Evolutionary conservation across 1,139 yeast genomes (phyloP).

Genomic region (Saccharomyces hybrid): DNA sequence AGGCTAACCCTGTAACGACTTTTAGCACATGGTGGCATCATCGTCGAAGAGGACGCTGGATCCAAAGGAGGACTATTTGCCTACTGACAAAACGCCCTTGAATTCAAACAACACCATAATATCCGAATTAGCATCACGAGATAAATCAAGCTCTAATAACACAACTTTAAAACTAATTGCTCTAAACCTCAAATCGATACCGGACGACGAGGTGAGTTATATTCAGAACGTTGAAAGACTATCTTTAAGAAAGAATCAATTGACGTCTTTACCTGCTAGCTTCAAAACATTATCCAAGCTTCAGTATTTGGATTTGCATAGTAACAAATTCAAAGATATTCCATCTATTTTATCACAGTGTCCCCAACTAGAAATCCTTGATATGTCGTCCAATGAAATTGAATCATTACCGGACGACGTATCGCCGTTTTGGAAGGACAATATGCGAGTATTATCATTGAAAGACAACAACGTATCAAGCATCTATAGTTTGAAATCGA

Average conservation of each 20-base stretch:
- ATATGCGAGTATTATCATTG: conserved; percentile 52
- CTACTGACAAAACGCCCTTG: not conserved
- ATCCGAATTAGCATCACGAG: conserved; percentile 17
- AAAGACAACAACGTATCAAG: conserved; percentile 53
- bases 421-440: conserved; percentile 35
- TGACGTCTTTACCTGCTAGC: conserved; percentile 42
- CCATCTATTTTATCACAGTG: conserved; percentile 42
- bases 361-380: conserved; percentile 53
- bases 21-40: not conserved
- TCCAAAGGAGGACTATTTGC: not conserved
- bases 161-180: conserved; percentile 26
- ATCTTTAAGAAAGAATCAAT: conserved; percentile 45
- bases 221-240: conserved; percentile 44
- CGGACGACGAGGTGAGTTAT: conserved; percentile 35
- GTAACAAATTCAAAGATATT: conserved; percentile 46
- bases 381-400: conserved; percentile 53
- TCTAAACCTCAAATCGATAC: conserved; percentile 18
- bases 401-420: conserved; percentile 36
- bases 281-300: conserved; percentile 42
- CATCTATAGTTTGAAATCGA: conserved; percentile 49
- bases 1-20: not conserved
- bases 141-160: conserved; percentile 7
- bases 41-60: not conserved
- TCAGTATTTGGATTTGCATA: conserved; percentile 59
- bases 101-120: conserved; percentile 8